Conservation (phyloP, 805 yeast genomes). For the Candida silvicultrix region DNA sequence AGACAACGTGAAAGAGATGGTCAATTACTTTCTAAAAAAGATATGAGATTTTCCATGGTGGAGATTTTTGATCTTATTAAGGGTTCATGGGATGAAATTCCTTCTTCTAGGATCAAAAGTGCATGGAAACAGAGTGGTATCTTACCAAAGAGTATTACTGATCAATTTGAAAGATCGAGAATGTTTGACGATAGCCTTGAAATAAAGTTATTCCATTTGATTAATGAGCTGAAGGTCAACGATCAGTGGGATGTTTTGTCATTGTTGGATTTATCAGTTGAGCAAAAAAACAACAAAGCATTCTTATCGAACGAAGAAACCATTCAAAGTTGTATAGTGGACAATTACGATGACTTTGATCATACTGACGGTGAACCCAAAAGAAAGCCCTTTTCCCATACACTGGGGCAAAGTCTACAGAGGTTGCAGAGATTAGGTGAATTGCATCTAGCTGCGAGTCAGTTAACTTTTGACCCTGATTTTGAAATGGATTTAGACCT, state of each 20-base stretch:
- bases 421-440: conserved; percentile 17
- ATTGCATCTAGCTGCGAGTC: conserved; percentile 7
- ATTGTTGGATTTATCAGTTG: conserved; percentile 41
- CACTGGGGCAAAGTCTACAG: conserved; percentile 20
- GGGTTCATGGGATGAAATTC: conserved; percentile 45
- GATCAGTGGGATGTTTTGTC: conserved; percentile 55
- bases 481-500: not conserved
- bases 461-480: not conserved
- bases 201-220: conserved; percentile 34
- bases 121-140: conserved; percentile 40
- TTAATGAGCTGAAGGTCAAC: conserved; percentile 40
- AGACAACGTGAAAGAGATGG: conserved; percentile 14
- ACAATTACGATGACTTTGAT: conserved; percentile 23
- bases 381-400: conserved; percentile 21
- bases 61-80: conserved; percentile 55
- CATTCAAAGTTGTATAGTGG: conserved; percentile 53
- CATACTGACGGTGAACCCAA: conserved; percentile 12
- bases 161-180: conserved; percentile 22
- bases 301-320: conserved; percentile 57
- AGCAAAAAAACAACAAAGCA: conserved; percentile 32
- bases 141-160: conserved; percentile 27
- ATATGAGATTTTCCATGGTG: conserved; percentile 43
- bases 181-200: conserved; percentile 33
- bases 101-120: conserved; percentile 30
- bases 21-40: conserved; percentile 24